These are phyloP conservation scores for Theobroma grandiflorum DNA, from an alignment of 441 rosid genomes.

Conservation along the genomic window DNA sequence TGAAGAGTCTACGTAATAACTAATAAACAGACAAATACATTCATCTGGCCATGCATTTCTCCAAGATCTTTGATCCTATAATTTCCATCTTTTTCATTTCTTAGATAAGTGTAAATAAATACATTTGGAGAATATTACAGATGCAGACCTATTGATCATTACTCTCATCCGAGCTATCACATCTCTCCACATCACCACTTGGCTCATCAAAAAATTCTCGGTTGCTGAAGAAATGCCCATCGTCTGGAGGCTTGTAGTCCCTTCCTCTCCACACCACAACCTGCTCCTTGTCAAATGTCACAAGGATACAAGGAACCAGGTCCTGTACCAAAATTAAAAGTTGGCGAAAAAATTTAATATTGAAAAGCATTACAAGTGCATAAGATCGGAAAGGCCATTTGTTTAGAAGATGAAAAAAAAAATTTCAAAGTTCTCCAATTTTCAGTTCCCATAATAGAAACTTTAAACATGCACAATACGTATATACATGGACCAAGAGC, in stretches of 20 bases:
- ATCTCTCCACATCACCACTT: conserved; percentile 22
- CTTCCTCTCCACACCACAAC: conserved; percentile 85
- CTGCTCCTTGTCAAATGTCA: conserved; percentile 92
- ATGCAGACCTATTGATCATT: conserved; percentile 12
- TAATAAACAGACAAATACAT: neutral
- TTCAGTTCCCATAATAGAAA: neutral
- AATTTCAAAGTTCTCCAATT: neutral
- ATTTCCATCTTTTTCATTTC: neutral
- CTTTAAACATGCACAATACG: neutral
- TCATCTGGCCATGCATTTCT: neutral
- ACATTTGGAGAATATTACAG: neutral
- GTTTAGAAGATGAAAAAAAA: neutral
- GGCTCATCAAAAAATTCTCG: conserved; percentile 42
- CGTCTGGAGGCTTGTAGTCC: conserved; percentile 62
- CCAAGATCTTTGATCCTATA: neutral
- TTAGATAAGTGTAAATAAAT: neutral
- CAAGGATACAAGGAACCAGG: conserved; percentile 80
- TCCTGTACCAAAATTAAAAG: conserved; percentile 51
- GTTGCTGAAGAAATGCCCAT: conserved; percentile 43
- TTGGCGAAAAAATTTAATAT: neutral
- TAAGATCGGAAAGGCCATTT: neutral
- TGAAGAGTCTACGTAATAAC: neutral
- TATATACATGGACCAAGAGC: conserved; percentile 4
- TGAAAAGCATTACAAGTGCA: neutral
- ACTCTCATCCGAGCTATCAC: conserved; percentile 27